Conservation (phyloP, 1,284 basidiomycete species). For the Puccinia hordei region DNA sequence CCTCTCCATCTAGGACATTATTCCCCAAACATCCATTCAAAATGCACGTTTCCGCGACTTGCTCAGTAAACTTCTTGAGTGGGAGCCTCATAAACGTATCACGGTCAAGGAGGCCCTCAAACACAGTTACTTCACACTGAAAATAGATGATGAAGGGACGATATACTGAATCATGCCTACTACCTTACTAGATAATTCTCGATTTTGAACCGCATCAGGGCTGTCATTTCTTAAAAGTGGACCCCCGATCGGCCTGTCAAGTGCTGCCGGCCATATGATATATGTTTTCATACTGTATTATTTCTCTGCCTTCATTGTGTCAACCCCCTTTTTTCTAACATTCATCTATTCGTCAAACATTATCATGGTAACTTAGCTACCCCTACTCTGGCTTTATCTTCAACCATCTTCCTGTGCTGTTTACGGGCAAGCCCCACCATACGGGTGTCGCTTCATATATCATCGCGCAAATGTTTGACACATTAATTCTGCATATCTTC, state of each 20-base stretch:
- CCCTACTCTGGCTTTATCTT: background rate
- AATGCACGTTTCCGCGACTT: constrained; percentile 80
- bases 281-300: constrained; percentile 40
- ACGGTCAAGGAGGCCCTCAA: constrained; percentile 81
- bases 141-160: constrained; percentile 51
- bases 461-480: constrained; percentile 11
- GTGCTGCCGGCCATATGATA: constrained; percentile 11
- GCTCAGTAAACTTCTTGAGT: constrained; percentile 81
- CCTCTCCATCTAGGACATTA: constrained; percentile 30
- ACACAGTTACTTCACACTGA: constrained; percentile 73
- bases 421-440: background rate
- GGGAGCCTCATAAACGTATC: constrained; percentile 84
- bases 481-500: constrained; percentile 1
- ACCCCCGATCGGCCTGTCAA: constrained; percentile 20
- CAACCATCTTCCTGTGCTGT: constrained; percentile 2
- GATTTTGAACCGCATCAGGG: constrained; percentile 8
- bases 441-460: background rate
- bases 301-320: constrained; percentile 28
- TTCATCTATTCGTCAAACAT: constrained; percentile 23
- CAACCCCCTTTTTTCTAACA: background rate
- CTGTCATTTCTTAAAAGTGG: background rate
- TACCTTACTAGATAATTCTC: constrained; percentile 3
- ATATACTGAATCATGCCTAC: constrained; percentile 16
- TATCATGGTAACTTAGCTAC: background rate
- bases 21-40: constrained; percentile 49